These are phyloP conservation scores for Mycena vitilis DNA, from an alignment of 768 basidiomycete species.

Conservation along the genomic window DNA sequence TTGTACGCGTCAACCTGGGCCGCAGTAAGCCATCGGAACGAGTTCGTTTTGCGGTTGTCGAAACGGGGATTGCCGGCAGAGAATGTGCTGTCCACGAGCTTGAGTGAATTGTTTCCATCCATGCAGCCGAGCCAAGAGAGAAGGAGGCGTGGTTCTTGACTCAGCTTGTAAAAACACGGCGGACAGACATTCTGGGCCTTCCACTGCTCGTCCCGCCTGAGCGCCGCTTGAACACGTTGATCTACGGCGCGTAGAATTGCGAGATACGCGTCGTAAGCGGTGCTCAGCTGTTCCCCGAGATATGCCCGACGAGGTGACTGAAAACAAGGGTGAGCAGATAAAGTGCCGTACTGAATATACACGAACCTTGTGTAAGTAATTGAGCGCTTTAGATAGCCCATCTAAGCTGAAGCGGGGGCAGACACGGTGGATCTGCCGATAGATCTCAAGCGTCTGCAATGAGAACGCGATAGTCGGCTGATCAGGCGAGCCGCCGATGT, in stretches of 20 bases:
- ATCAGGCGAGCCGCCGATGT: neutral
- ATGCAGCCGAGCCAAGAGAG: constrained; percentile 38
- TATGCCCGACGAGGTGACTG: neutral
- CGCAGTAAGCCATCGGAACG: constrained; percentile 4
- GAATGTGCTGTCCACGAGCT: constrained; percentile 22
- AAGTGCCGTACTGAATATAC: neutral
- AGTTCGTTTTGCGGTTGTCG: neutral
- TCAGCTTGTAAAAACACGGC: constrained; percentile 38
- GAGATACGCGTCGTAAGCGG: constrained; percentile 12
- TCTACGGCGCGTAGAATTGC: neutral
- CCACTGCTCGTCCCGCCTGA: constrained; percentile 12
- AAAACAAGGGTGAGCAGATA: neutral
- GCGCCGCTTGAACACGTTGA: neutral
- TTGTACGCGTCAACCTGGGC: constrained; percentile 11
- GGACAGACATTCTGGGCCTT: constrained; percentile 19
- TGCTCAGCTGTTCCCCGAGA: neutral
- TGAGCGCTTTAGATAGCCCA: neutral
- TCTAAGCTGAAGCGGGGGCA: constrained; percentile 4
- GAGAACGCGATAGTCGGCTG: constrained; percentile 5
- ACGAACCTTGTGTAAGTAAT: neutral
- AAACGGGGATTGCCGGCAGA: neutral
- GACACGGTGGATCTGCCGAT: constrained; percentile 7
- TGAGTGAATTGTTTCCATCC: constrained; percentile 48
- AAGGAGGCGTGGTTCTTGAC: constrained; percentile 34
- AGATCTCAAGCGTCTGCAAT: neutral